phyloP scores from a whole-genome alignment of 2,329 filamentous ascomycete species.

The Penicillium sp. region DNA sequence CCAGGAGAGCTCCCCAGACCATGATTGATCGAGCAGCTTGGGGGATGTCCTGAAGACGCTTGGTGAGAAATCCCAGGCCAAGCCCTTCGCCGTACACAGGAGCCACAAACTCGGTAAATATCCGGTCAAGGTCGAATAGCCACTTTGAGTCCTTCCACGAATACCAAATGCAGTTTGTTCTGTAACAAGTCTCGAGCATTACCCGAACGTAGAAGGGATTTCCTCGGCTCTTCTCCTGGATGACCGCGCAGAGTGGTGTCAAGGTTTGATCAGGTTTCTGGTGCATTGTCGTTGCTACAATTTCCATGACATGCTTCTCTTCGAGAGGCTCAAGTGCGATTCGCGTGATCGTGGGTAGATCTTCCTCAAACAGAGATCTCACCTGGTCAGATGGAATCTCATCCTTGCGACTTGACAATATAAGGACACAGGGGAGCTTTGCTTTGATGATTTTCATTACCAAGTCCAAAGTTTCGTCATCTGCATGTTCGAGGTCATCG shows the following conservation, averaged over 20 bases:
- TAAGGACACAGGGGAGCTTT: conserved; percentile 70
- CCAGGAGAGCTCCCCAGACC: conserved; percentile 76
- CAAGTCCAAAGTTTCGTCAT: conserved; percentile 75
- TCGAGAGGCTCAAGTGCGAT: conserved; percentile 64
- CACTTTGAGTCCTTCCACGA: conserved; percentile 74
- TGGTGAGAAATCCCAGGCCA: conserved; percentile 72
- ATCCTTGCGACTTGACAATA: conserved; percentile 65
- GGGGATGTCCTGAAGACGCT: conserved; percentile 67
- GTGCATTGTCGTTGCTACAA: conserved; percentile 73
- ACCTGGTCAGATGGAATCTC: conserved; percentile 48
- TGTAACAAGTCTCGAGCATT: conserved; percentile 78
- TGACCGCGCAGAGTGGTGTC: conserved; percentile 67
- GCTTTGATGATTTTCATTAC: conserved; percentile 70
- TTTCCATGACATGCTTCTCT: conserved; percentile 72
- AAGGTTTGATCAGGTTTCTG: conserved; percentile 60
- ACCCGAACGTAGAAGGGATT: conserved; percentile 88
- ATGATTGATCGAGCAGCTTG: conserved; percentile 66
- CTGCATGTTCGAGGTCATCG: conserved; percentile 84
- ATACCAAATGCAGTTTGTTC: conserved; percentile 82
- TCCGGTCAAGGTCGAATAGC: conserved; percentile 74
- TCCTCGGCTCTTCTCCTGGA: conserved; percentile 79
- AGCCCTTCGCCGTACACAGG: conserved; percentile 70
- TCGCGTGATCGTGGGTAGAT: conserved; percentile 54
- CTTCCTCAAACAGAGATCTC: conserved; percentile 35
- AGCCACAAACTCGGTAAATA: conserved; percentile 76